Evolutionary conservation across 257 asterid genomes (phyloP), one percentile per base, ranked within the genome.

Genomic region (Pogostemon cablin): DNA sequence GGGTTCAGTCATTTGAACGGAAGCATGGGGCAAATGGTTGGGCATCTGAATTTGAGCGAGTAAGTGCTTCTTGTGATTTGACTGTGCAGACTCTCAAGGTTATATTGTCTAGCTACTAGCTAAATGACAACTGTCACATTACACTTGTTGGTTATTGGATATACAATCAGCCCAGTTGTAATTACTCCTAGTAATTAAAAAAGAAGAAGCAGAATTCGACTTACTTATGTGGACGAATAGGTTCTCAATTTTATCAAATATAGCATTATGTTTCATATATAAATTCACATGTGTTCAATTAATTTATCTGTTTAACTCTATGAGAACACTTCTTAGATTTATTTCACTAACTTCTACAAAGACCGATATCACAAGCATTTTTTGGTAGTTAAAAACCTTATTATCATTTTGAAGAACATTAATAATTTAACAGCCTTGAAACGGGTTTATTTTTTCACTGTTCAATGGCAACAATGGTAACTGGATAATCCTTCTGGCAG

Each of bases 31-130:
- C 93, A 52, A 95, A 83, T 77, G 95, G 96, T 37, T 95, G 99
- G 98, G 98, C 93, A 65, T 88, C 98, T 81, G 99, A 95, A 79
- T 95, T 88, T 86, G 96, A 95, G 77, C 93, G 82, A 78, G 99
- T 91, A 84, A 89, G 96, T 15, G 12, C 75, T 53, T 47, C 68
- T 67, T 56, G 42, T 46, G 48, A 66, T 53, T 39, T 43, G 6
- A 42, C 46, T 69, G 48, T 73, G 56, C 70, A 32, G 48, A 50
- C 35, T 43, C 25, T n/a, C 57, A 41, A 55, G 49, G 32, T 72
- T 77, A 52, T 78, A 34, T 65, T 77, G 50, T 75, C 17, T 42
- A 43, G 79, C 62, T 72, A 25, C 32, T 25, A 25, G 32, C 32
- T 25, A 25, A 25, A 25, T 25, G 32, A 25, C 32, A 37, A 63